Base-by-base conservation (phyloP, 768 basidiomycete genomes). In the Boletus fagicola region DNA sequence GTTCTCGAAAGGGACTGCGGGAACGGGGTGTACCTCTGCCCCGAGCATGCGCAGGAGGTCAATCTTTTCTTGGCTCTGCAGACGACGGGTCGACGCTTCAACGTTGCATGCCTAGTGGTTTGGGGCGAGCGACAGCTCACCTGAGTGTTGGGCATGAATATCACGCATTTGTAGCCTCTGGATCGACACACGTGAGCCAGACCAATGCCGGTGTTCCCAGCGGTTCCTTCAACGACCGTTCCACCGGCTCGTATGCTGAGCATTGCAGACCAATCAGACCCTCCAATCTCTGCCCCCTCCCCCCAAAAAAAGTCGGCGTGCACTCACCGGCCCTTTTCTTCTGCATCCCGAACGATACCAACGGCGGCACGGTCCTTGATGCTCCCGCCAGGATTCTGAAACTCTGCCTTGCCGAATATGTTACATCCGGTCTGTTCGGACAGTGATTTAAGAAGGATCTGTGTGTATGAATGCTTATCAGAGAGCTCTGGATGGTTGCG, bases 111-210 rank as follows among this genome's bases (percentile, higher is more conserved):
- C 4, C 39, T 3, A 16, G 36, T 2, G 18, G 20, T 2, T 16
- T n/a, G 49, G 36, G 2, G 43, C 6, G n/a, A 13, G 4, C 1
- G n/a, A 39, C 13, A 22, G 53, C 75, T 42, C 53, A 85, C 90
- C 81, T 97, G 91, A 5, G 88, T 93, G 72, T 97, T 79, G 31
- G 96, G 96, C 96, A 99, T 98, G 82, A 92, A 99, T 68, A 99
- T 99, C 11, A 99, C 96, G 72, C 97, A 98, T 71, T 87, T 91
- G 79, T 99, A 98, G 3, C 97, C 95, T 65, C 79, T 84, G 8
- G 92, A 83, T 62, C 97, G 78, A 74, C 97, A 98, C 53, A 98
- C 95, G 67, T 95, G 94, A 7, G 93, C 94, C 33, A 98, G 80
- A 36, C 95, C 95, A 55, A 97, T 97, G 40, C 95, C 96, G 9